Percentiles rank a stretch among this genome's conserved stretches.
phyloP scores from a whole-genome alignment of 495 filamentous ascomycete species.

The Neurospora sp. region DNA sequence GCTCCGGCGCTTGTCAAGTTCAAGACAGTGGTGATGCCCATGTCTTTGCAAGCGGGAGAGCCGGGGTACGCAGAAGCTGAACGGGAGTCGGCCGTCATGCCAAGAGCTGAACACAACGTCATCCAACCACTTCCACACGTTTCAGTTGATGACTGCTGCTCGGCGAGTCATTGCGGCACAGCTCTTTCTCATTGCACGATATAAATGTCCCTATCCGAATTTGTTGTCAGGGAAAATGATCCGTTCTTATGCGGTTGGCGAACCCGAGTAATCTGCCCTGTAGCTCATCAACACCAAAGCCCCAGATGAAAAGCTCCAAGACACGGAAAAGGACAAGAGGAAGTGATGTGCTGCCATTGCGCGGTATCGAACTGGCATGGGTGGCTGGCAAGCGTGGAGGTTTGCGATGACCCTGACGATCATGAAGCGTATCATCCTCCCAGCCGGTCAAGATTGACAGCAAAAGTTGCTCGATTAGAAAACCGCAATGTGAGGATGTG shows the following conservation, averaged over 20 bases:
- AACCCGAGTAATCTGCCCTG: neutral
- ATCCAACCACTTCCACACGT: neutral
- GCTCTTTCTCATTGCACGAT: neutral
- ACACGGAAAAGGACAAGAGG: neutral
- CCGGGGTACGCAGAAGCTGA: neutral
- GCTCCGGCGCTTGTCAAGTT: neutral
- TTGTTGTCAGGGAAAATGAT: neutral
- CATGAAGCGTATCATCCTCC: neutral
- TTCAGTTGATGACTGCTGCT: neutral
- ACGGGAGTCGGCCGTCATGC: neutral
- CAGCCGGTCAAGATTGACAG: neutral
- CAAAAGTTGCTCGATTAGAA: neutral
- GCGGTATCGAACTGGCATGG: neutral
- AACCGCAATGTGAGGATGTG: neutral
- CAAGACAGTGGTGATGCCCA: neutral
- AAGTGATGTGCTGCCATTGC: neutral
- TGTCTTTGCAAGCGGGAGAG: neutral
- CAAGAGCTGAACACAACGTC: neutral
- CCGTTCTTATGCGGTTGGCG: neutral
- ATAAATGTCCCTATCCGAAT: neutral
- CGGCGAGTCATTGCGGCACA: neutral
- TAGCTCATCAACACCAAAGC: neutral
- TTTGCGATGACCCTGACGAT: neutral
- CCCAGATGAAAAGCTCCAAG: neutral
- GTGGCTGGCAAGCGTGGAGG: neutral